Evolutionary conservation across 1,284 basidiomycete genomes (phyloP), one percentile per base, ranked within the genome.

Genomic region (Ustilago vetiveriae): DNA sequence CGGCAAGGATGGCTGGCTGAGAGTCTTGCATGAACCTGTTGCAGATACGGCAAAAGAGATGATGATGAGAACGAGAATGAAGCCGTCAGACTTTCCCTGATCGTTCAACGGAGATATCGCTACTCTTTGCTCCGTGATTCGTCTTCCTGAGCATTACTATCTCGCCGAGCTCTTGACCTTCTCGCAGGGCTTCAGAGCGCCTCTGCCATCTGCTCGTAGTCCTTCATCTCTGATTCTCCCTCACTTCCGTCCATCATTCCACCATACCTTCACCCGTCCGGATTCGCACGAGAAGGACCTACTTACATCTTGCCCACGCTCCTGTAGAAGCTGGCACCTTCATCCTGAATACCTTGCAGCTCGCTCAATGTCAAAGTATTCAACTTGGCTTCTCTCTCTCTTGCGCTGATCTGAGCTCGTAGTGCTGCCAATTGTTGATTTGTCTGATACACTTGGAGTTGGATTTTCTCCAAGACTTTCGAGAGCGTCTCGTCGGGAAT

Each of bases 301-400:
- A 47, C 63, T 14, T 59, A 69, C 67, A 70, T 65, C 43, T 65
- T 64, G 11, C 67, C 67, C 10, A 70, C 56, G 24, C 36, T 43
- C 3, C 45, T 37, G 35, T 70, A 70, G 36, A 65, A 70, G 8
- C 56, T 48, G 1, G 60, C 56, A 3, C 49, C 13, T 5, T 52
- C 26, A 33, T 69, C 55, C 22, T 55, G 22, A 6, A 65, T 59
- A 1, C 43, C 60, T 26, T 56, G 50, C 29, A 70, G 33, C 32
- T 70, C 60, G 39, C 40, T 53, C 17, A 70, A 26, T 4, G 67
- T 65, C 19, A 70, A 36, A 3, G 56, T 57, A 48, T 56, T 52
- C 24, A 70, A 48, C 36, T 70, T 70, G 32, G 60, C 56, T 14
- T 70, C 67, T 14, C 67, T 17, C 32, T 70, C 56, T 6, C 52